Percentiles rank a stretch among this genome's conserved stretches.
Conservation (phyloP, 2,329 filamentous ascomycete species). For the Hortaea sp. region DNA sequence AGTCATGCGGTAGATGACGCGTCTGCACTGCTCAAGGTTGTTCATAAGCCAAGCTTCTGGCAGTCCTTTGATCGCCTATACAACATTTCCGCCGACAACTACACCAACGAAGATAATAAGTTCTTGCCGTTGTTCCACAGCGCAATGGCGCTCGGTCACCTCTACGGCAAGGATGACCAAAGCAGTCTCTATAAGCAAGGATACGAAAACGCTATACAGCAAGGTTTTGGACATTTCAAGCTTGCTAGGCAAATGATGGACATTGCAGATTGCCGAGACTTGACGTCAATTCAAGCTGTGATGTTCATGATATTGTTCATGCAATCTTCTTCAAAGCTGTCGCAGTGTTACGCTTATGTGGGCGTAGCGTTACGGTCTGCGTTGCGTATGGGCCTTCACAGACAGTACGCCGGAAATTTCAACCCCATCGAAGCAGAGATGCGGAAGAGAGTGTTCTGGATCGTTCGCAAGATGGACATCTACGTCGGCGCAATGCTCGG, state of each 20-base stretch:
- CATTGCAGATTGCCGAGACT: constrained; percentile 43
- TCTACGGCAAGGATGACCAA: constrained; percentile 34
- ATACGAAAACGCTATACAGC: constrained; percentile 38
- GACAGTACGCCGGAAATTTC: constrained; percentile 37
- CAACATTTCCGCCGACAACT: constrained; percentile 45
- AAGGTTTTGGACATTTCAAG: constrained; percentile 42
- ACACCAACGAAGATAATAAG: constrained; percentile 34
- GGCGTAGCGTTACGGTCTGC: constrained; percentile 42
- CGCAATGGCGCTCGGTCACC: constrained; percentile 37
- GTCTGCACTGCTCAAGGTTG: constrained; percentile 56
- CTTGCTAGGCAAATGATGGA: constrained; percentile 40
- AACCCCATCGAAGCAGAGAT: constrained; percentile 39
- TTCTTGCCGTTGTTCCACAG: constrained; percentile 41
- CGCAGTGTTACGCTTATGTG: constrained; percentile 44
- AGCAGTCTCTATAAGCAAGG: constrained; percentile 27
- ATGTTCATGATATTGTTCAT: constrained; percentile 46
- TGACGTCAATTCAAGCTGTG: constrained; percentile 41
- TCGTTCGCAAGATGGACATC: constrained; percentile 42
- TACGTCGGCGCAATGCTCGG: constrained; percentile 43
- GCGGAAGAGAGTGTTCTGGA: constrained; percentile 43
- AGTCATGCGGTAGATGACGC: constrained; percentile 53
- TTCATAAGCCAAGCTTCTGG: constrained; percentile 76
- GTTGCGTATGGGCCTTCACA: constrained; percentile 41
- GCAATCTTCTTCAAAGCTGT: constrained; percentile 42
- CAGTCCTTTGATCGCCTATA: constrained; percentile 69